Conservation (phyloP, 345 rosid species). For the Bretschneidera sinensis region DNA sequence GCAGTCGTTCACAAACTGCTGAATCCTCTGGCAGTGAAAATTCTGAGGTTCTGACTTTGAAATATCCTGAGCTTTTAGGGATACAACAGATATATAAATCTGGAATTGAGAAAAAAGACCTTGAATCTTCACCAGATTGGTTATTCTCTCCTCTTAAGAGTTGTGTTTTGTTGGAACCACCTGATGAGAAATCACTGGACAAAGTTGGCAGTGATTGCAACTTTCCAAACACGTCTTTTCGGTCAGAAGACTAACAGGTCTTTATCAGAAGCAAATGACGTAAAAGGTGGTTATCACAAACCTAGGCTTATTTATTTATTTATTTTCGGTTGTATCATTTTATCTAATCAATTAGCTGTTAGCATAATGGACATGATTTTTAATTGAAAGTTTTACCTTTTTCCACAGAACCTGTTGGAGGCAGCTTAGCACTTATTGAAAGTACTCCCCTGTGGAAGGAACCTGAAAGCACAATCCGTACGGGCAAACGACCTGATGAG, state of each 20-base stretch:
- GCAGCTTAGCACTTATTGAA: conserved; percentile 28
- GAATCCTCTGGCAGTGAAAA: conserved; percentile 50
- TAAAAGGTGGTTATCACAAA: conserved; percentile 15
- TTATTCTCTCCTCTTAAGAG: conserved; percentile 84
- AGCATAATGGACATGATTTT: neutral
- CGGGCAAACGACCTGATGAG: conserved; percentile 70
- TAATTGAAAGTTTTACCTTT: neutral
- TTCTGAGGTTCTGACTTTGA: conserved; percentile 37
- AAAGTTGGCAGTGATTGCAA: conserved; percentile 16
- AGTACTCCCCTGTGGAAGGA: conserved; percentile 67
- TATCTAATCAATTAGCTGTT: conserved; percentile 4
- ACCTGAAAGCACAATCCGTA: conserved; percentile 39
- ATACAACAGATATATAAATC: conserved; percentile 36
- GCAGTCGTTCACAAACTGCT: conserved; percentile 32
- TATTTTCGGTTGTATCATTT: neutral
- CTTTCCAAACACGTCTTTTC: conserved; percentile 13
- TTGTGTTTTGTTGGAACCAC: conserved; percentile 66
- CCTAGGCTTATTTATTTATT: no score
- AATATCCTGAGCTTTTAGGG: conserved; percentile 78
- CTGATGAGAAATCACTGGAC: conserved; percentile 31
- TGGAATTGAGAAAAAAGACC: conserved; percentile 37
- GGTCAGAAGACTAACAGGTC: conserved; percentile 13
- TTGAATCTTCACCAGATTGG: conserved; percentile 73
- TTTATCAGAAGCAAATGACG: conserved; percentile 13
- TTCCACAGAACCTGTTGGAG: conserved; percentile 25